Conservation (phyloP, 192 early-diverging fungal genomes). For the Backusella westeae region DNA sequence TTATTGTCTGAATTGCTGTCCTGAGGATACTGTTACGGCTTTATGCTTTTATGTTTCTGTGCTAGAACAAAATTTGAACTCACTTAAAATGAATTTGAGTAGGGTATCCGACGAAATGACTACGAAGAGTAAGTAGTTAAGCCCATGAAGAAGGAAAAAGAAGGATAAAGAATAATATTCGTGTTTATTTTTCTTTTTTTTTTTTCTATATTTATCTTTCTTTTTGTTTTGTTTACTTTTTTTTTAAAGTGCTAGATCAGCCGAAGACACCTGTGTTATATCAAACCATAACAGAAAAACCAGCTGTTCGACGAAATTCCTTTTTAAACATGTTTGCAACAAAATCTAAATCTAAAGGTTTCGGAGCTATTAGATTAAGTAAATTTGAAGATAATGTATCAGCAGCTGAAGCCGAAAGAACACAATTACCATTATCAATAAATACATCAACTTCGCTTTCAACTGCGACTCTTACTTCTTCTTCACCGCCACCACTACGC, state of each 20-base stretch:
- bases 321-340: conserved; percentile 8
- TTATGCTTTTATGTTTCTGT: conserved; percentile 77
- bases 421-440: not conserved
- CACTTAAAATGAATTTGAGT: conserved; percentile 79
- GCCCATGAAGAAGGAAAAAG: not conserved
- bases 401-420: not conserved
- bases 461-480: not conserved
- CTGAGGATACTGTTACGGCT: conserved; percentile 20
- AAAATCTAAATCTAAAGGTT: not conserved
- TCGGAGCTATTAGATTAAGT: not conserved
- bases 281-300: not conserved
- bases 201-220: not conserved
- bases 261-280: not conserved
- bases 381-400: not conserved
- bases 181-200: not conserved
- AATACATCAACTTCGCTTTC: not conserved
- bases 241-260: not conserved
- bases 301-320: not conserved
- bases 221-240: not conserved
- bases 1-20: conserved; percentile 24
- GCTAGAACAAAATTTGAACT: conserved; percentile 88
- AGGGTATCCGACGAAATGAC: conserved; percentile 64
- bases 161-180: conserved; percentile 18
- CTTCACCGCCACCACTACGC: not conserved
- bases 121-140: conserved; percentile 42